Conservation (phyloP, 805 yeast species). For the Dipodascopsis tothii region DNA sequence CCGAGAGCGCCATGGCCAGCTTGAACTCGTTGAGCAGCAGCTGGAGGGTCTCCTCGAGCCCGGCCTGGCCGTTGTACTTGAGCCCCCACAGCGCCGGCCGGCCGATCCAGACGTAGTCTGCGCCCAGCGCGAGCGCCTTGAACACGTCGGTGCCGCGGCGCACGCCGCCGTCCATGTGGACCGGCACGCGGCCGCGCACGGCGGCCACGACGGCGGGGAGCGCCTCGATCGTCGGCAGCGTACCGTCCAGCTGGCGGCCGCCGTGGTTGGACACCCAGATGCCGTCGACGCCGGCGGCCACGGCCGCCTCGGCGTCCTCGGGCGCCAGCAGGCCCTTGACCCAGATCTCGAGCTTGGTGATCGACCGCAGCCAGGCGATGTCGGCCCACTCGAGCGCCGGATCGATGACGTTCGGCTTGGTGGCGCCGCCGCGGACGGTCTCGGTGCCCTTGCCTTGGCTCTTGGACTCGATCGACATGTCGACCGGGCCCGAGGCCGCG, state of each 20-base stretch:
- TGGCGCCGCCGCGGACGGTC: conserved; percentile 1
- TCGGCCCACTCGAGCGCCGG: conserved; percentile 22
- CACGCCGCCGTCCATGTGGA: conserved; percentile 63
- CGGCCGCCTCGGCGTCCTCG: conserved; percentile 57
- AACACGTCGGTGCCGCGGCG: conserved; percentile 60
- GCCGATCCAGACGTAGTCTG: conserved; percentile 59
- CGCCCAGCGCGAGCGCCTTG: conserved; percentile 64
- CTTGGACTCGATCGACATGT: conserved; percentile 14
- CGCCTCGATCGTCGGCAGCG: conserved; percentile 57
- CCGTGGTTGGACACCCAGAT: conserved; percentile 68
- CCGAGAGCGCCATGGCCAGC: conserved; percentile 23
- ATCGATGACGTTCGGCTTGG: conserved; percentile 19
- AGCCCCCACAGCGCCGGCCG: conserved; percentile 61
- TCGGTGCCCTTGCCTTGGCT: conserved; percentile 14
- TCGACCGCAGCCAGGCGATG: conserved; percentile 27
- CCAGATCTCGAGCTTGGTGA: conserved; percentile 42
- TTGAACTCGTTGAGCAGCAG: conserved; percentile 21
- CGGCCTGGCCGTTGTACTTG: conserved; percentile 61
- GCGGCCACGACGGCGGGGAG: conserved; percentile 45
- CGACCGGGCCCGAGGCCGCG: conserved; percentile 18
- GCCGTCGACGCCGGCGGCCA: conserved; percentile 53
- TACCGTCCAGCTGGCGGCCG: conserved; percentile 62
- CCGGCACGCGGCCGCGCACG: conserved; percentile 42
- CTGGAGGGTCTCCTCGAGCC: conserved; percentile 38
- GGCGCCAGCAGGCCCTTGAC: conserved; percentile 61